A percentile compares a stretch with the other conserved stretches of the same genome.
These are phyloP conservation scores for Fraxinus sp. DNA, from an alignment of 305 asterid species.

Conservation along the genomic window DNA sequence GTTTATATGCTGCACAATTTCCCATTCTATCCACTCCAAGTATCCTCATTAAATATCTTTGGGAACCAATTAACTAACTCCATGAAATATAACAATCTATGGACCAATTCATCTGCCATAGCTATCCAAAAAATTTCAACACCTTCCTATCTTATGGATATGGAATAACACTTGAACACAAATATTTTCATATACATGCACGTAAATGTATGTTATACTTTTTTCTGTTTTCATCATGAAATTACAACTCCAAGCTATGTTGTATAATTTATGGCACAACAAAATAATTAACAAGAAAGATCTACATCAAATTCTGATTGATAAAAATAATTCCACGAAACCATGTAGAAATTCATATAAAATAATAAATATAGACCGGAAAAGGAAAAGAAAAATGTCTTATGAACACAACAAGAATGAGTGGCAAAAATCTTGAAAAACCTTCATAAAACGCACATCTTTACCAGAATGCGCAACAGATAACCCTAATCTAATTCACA, in stretches of 20 bases:
- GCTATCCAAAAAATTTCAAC: neutral
- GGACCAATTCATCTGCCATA: neutral
- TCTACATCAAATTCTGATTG: slow-evolving; percentile 7
- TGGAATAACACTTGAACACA: neutral
- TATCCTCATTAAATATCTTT: neutral
- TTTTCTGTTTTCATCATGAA: neutral
- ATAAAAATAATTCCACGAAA: slow-evolving; percentile 3
- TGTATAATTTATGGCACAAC: slow-evolving; percentile 5
- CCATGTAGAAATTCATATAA: slow-evolving; percentile 9
- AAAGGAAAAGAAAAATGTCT: neutral
- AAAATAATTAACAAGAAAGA: neutral
- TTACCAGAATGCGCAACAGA: slow-evolving; percentile 13
- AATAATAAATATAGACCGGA: neutral
- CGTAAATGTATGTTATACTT: neutral
- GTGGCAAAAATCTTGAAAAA: neutral
- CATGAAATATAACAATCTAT: neutral
- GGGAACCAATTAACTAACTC: neutral
- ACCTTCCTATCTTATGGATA: neutral
- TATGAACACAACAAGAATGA: neutral
- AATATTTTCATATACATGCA: neutral
- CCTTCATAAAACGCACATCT: slow-evolving; percentile 7
- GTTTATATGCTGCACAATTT: neutral
- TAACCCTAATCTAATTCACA: slow-evolving; percentile 14
- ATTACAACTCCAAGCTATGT: neutral
- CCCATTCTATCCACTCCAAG: neutral